Base-by-base conservation (phyloP, 1,139 yeast genomes). In the Candida sanyaensis region DNA sequence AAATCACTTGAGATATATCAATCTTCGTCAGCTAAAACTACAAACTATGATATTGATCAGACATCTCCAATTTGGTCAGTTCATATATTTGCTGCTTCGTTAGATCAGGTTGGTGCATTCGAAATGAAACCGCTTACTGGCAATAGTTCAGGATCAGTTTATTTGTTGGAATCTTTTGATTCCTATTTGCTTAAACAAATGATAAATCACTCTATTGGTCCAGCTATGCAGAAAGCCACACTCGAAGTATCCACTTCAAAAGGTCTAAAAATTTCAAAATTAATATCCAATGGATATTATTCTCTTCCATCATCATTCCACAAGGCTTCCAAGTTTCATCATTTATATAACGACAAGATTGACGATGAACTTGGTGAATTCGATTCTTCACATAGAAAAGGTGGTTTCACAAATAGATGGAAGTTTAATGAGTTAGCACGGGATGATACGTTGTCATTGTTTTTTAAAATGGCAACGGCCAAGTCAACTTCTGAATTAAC, bases 81-180 rank as follows among this genome's bases (percentile, higher is more conserved):
- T 17, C 64, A 69, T 46, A 40, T 73, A 6, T 69, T 64, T 53
- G 52, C 67, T 1, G 77, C 73, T 0, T 70, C 76, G 0, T 57
- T 69, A 26, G 77, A 74, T 44, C 79, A 74, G 53, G 69, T 65
- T 2, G 79, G 79, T 1, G 53, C 69, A 9, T 70, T 68, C 50
- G 79, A 74, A 49, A 69, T 73, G 76, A 68, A 64, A 44, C 48
- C 64, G 0, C 56, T 74, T 48, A 57, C 64, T 5, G 56, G 52
- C 46, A 59, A 56, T 10, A 65, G 76, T 2, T 59, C 65, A 55
- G 78, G 79, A 0, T 47, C 51, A 9, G 53, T 72, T 2, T 55
- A 55, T 32, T 47, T 70, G 34, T 55, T 55, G 41, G 73, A 66
- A 11, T 54, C 68, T 1, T 73, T 69, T 47, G 44, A 41, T 7